phyloP scores from a whole-genome alignment of 768 basidiomycete species.

The Amanita molliuscula region DNA sequence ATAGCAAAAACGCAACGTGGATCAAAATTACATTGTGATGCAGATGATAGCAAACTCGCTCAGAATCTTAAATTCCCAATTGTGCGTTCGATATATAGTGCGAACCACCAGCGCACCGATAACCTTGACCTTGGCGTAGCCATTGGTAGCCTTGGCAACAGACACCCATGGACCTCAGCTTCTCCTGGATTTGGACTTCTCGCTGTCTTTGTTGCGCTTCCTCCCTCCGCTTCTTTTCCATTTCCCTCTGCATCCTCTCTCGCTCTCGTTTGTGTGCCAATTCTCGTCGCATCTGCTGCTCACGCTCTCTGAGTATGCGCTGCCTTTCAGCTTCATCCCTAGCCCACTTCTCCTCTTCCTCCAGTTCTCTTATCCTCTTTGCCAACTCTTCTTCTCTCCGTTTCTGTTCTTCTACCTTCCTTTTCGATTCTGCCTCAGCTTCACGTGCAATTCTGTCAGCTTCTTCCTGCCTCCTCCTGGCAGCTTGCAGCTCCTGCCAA shows the following conservation, averaged over 20 bases:
- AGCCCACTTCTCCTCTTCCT: conserved; percentile 14
- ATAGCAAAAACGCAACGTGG: neutral
- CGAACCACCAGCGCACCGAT: conserved; percentile 18
- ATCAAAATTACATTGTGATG: neutral
- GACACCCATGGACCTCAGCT: conserved; percentile 35
- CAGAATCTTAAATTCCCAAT: conserved; percentile 6
- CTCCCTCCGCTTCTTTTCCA: conserved; percentile 9
- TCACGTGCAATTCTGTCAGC: conserved; percentile 15
- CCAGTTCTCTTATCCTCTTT: conserved; percentile 11
- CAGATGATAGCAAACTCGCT: neutral
- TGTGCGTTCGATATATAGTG: conserved; percentile 14
- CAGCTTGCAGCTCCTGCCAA: conserved; percentile 40
- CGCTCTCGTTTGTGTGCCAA: conserved; percentile 11
- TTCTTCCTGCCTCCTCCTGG: conserved; percentile 22
- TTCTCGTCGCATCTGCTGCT: conserved; percentile 15
- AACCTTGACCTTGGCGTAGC: conserved; percentile 12
- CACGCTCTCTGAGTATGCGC: conserved; percentile 20
- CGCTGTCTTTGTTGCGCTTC: conserved; percentile 20
- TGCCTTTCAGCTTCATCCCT: conserved; percentile 17
- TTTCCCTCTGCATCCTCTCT: conserved; percentile 9
- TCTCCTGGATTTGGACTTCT: conserved; percentile 33
- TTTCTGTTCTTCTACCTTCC: conserved; percentile 14
- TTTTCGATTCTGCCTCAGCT: conserved; percentile 13
- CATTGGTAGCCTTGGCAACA: conserved; percentile 24
- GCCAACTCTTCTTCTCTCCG: conserved; percentile 14